Evolutionary conservation across 306 rosid species (phyloP), one percentile per base, ranked within the genome.

Genomic region (Quillaja saponaria): DNA sequence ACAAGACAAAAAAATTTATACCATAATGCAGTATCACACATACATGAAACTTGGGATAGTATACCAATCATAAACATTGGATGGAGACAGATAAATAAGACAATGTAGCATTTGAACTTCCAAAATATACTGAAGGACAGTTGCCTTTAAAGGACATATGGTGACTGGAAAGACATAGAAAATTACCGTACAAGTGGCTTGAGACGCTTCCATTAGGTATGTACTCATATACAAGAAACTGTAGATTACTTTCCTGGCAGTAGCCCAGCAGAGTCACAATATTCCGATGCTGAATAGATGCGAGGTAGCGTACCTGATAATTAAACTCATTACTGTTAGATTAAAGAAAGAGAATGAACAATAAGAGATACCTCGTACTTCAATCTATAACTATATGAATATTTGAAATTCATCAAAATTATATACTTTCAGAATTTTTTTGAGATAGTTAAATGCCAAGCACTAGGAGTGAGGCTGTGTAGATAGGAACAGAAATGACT

Each of bases 171-270:
- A n/a, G n/a, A n/a, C 54, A 68, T 55, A 78, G 81, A 69, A 72
- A 68, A 61, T 85, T 88, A 91, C 97, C 97, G 55, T 82, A 85
- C 75, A 91, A 76, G 91, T 88, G 96, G 83, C 77, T 75, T 77
- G 95, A 91, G 80, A 91, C 87, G 58, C 96, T 91, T 76, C 95
- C 96, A 64, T 83, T 88, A 40, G 90, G 96, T 60, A 91, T 80
- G 20, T 91, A 82, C 72, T 91, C 97, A 2, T 88, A 88, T 61
- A 91, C 64, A 63, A 91, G 97, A 80, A 85, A 80, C 85, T 91
- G 97, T 1, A 78, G 80, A 71, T 75, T 82, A 71, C 73, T 85
- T 77, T 91, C 97, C 80, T 88, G 97, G 77, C 97, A 91, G 76
- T 91, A 91, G 37, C 97, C 97, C 67, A 91, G 56, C n/a, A 88